Percentiles rank a stretch among this genome's conserved stretches.
These are phyloP conservation scores for Entoloma clypeatum DNA, from an alignment of 1,284 basidiomycete genomes.

Conservation along the genomic window DNA sequence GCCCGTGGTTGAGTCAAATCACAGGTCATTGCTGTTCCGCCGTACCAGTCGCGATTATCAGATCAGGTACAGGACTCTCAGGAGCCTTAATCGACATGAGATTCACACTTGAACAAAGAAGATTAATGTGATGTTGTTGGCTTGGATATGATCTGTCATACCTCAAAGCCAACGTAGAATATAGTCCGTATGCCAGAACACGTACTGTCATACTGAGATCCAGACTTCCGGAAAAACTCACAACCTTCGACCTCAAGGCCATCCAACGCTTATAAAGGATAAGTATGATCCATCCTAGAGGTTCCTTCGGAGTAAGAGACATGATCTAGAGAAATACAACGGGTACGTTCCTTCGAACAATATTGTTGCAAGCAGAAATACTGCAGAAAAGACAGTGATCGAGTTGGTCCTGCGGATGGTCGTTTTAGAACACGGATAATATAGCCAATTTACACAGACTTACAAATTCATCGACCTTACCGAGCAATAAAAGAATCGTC, in stretches of 20 bases:
- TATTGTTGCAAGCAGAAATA: slow-evolving; percentile 29
- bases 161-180: slow-evolving; percentile 41
- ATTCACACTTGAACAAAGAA: slow-evolving; percentile 32
- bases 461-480: slow-evolving; percentile 37
- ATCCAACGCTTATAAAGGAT: slow-evolving; percentile 37
- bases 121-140: slow-evolving; percentile 1
- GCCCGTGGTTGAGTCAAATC: background rate
- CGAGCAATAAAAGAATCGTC: slow-evolving; percentile 50
- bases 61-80: slow-evolving; percentile 40
- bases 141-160: slow-evolving; percentile 14
- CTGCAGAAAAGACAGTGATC: slow-evolving; percentile 35
- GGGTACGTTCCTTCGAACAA: slow-evolving; percentile 11
- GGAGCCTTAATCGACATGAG: slow-evolving; percentile 41
- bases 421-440: background rate
- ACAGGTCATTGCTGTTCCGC: background rate
- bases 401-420: slow-evolving; percentile 30
- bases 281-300: slow-evolving; percentile 34
- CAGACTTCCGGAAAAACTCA: slow-evolving; percentile 23
- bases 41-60: slow-evolving; percentile 43
- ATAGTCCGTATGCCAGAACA: slow-evolving; percentile 40
- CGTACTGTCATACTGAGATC: slow-evolving; percentile 43
- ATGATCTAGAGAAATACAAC: background rate
- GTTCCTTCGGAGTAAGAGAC: slow-evolving; percentile 13
- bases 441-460: slow-evolving; percentile 11
- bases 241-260: slow-evolving; percentile 22